A percentile compares a stretch with the other conserved stretches of the same genome.
These are phyloP conservation scores for Trichoderma parareesei DNA, from an alignment of 495 filamentous ascomycete genomes.

Conservation along the genomic window DNA sequence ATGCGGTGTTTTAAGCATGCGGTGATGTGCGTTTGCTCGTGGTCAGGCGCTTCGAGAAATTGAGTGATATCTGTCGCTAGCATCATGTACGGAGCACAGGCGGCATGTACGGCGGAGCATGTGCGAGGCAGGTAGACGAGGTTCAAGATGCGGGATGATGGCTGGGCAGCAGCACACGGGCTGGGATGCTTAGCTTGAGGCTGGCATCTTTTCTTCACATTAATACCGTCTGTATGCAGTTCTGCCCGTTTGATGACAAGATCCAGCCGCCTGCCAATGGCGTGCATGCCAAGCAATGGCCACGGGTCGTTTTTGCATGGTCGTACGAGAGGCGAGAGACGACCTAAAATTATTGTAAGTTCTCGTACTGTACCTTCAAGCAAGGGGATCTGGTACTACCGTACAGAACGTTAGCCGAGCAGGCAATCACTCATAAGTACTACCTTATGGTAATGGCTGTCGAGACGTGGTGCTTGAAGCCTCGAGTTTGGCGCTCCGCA, in stretches of 20 bases:
- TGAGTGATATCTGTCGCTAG: background rate
- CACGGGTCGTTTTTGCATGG: background rate
- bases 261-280: background rate
- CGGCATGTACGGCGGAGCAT: background rate
- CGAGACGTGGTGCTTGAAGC: too few species aligned
- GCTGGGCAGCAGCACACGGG: background rate
- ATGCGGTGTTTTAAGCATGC: background rate
- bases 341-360: too few species aligned
- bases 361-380: background rate
- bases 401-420: background rate
- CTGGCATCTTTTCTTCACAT: background rate
- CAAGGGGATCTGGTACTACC: background rate
- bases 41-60: background rate
- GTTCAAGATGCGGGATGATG: slow-evolving; percentile 2
- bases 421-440: background rate
- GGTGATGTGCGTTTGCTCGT: background rate
- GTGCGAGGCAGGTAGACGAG: background rate
- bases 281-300: background rate
- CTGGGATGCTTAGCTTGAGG: background rate
- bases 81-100: background rate
- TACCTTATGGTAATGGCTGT: too few species aligned
- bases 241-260: too few species aligned
- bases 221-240: too few species aligned
- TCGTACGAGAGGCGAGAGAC: background rate
- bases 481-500: background rate